Base-by-base conservation (phyloP, 495 filamentous ascomycete species). In the Saxophila tyrrhenica region DNA sequence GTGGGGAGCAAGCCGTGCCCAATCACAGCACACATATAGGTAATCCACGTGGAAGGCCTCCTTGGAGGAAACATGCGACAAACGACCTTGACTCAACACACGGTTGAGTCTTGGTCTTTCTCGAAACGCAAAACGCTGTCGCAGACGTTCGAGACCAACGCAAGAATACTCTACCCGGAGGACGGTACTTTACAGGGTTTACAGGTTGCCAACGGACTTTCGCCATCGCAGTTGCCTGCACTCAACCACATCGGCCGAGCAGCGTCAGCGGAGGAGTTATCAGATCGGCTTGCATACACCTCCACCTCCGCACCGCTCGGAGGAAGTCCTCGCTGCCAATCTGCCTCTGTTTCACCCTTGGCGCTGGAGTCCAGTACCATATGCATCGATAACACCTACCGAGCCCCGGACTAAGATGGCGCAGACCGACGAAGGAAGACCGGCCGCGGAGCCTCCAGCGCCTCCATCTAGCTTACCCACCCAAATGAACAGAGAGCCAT, bases 401-500 rank as follows among this genome's bases (percentile, higher is more conserved):
- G 41, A 44, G 7, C 41, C 19, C 3, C 3, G 19, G 41, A 21
- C 41, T 3, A 21, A 17, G 41, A 44, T 44, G 41, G 41, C 41
- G 41, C 3, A n/a, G 17, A 21, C 5, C 16, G 19, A 21, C 19
- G 41, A 44, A 21, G 41, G 7, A n/a, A n/a, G 7, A n/a, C 19
- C 41, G 17, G 15, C 8, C 41, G 15, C 19, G 8, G 17, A 5
- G 41, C 16, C 3, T 17, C 15, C 41, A 21, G 19, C 8, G n/a
- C 15, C n/a, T n/a, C 19, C 41, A 8, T 39, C 35, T 8, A 16
- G 8, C 8, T 9, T 39, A 16, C 45, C 45, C 3, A 23, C 23
- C 7, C 51, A 8, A 24, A 13, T 53, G 51, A 25, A 51, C 13
- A 50, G 55, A 3, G 48, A 58, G 35, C 59, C 55, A 1, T 61